These are phyloP conservation scores for Lolium multiflorum DNA, from an alignment of 176 grass and related monocot genomes.

Conservation along the genomic window DNA sequence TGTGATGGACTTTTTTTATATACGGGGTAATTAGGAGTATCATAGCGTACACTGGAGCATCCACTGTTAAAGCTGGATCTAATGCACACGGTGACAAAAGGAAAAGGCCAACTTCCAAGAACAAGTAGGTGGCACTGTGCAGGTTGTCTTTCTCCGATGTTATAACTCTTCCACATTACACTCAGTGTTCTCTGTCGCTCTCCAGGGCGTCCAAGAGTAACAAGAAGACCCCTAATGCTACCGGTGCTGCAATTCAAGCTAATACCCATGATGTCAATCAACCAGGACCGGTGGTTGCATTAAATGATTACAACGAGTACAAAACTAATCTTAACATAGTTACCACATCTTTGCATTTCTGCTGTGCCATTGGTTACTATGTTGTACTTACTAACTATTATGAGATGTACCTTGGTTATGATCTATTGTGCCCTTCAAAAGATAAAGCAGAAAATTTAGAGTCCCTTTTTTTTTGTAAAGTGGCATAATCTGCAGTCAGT, in stretches of 20 bases:
- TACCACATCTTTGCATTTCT: slow-evolving; percentile 32
- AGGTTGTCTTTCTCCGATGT: slow-evolving; percentile 34
- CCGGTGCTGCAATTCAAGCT: slow-evolving; percentile 38
- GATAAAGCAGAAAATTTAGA: background rate
- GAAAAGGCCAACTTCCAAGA: slow-evolving; percentile 57
- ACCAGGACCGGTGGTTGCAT: slow-evolving; percentile 52
- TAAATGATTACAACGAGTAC: slow-evolving; percentile 78
- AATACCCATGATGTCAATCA: slow-evolving; percentile 53
- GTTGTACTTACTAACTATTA: background rate
- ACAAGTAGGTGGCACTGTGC: slow-evolving; percentile 43
- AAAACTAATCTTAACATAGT: slow-evolving; percentile 12
- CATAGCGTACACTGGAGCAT: slow-evolving; percentile 61
- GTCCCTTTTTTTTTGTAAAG: background rate
- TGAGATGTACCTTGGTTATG: background rate
- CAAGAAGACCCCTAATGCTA: slow-evolving; percentile 47
- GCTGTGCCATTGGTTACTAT: slow-evolving; percentile 23
- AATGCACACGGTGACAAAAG: slow-evolving; percentile 55
- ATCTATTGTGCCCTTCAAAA: slow-evolving; percentile 27
- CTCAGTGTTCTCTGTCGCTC: slow-evolving; percentile 34
- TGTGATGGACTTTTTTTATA: slow-evolving; percentile 5
- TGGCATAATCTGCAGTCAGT: background rate
- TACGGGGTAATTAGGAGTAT: slow-evolving; percentile 61
- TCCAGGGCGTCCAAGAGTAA: slow-evolving; percentile 77
- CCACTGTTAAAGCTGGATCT: slow-evolving; percentile 60
- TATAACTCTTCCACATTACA: slow-evolving; percentile 24